These are phyloP conservation scores for Ophiognomonia clavigignenti-juglandacearum DNA, from an alignment of 2,329 filamentous ascomycete species.

Conservation along the genomic window DNA sequence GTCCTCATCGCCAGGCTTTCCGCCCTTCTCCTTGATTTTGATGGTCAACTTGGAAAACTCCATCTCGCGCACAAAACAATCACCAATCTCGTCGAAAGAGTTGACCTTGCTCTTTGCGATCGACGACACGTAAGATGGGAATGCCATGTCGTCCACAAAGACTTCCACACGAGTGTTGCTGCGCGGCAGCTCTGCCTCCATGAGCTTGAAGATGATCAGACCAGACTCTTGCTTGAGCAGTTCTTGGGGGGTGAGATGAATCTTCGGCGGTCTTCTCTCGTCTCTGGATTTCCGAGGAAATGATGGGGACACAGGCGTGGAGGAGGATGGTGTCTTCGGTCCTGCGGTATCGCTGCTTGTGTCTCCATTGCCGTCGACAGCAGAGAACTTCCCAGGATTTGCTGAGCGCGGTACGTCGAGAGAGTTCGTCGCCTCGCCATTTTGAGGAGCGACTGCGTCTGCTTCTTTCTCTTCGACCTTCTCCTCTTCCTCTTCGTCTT, in stretches of 20 bases:
- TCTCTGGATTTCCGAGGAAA: constrained; percentile 44
- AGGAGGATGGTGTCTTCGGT: constrained; percentile 38
- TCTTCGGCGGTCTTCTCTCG: constrained; percentile 62
- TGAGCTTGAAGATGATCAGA: constrained; percentile 87
- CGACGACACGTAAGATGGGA: constrained; percentile 79
- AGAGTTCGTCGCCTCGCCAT: constrained; percentile 20
- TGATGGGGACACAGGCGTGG: constrained; percentile 39
- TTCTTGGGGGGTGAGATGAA: constrained; percentile 74
- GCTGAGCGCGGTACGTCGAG: constrained; percentile 29
- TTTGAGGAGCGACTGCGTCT: constrained; percentile 11
- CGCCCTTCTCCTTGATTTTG: constrained; percentile 74
- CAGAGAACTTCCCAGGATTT: constrained; percentile 41
- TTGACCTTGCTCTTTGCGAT: constrained; percentile 64
- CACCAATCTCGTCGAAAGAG: constrained; percentile 87
- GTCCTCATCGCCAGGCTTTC: constrained; percentile 65
- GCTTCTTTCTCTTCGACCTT: constrained; percentile 34
- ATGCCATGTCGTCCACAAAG: constrained; percentile 90
- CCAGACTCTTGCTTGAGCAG: constrained; percentile 84
- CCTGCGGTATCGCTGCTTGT: constrained; percentile 29
- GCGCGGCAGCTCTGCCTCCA: constrained; percentile 80
- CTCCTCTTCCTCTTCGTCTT: constrained; percentile 64
- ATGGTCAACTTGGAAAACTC: constrained; percentile 93
- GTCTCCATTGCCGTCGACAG: constrained; percentile 24
- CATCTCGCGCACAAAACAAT: constrained; percentile 94
- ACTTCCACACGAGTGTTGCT: constrained; percentile 77